A percentile compares a stretch with the other conserved stretches of the same genome.
Evolutionary conservation across 2,329 filamentous ascomycete genomes (phyloP).

Genomic region (Botryosphaeria agaves): DNA sequence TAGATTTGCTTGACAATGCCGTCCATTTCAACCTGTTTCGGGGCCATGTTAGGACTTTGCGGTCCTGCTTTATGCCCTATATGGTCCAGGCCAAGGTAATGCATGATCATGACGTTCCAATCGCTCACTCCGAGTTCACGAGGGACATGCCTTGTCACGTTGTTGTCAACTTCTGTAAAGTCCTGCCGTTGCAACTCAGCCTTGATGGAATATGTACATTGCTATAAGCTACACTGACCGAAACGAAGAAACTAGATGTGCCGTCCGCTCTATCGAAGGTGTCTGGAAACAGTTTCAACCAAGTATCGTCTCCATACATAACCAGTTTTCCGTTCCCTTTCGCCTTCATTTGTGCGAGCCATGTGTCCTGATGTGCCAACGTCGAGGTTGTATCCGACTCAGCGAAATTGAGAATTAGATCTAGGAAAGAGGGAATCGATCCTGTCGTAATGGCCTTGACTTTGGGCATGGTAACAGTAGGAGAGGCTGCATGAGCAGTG

Average conservation of each 20-base stretch:
- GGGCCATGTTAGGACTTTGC: conserved; percentile 67
- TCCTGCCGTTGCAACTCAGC: conserved; percentile 39
- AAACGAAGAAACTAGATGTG: conserved; percentile 95
- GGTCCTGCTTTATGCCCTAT: conserved; percentile 96
- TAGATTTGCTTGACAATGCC: conserved; percentile 61
- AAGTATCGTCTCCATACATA: conserved; percentile 97
- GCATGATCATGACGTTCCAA: conserved; percentile 87
- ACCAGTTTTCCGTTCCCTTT: conserved; percentile 55
- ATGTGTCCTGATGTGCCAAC: conserved; percentile 78
- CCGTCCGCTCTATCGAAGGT: conserved; percentile 80
- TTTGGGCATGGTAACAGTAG: conserved; percentile 95
- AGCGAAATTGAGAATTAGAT: conserved; percentile 91
- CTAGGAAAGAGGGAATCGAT: conserved; percentile 93
- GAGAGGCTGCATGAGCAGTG: conserved; percentile 88
- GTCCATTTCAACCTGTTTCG: conserved; percentile 93
- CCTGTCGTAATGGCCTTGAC: conserved; percentile 96
- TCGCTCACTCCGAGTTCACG: conserved; percentile 59
- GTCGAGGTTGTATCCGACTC: conserved; percentile 86
- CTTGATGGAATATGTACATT: conserved; percentile 16
- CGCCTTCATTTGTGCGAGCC: conserved; percentile 82
- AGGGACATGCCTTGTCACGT: conserved; percentile 81
- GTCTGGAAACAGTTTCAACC: conserved; percentile 87
- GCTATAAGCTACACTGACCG: conserved; percentile 40
- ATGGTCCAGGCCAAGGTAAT: conserved; percentile 91
- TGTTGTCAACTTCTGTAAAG: conserved; percentile 94